Conservation (phyloP, 345 rosid genomes). For the Bruguiera parviflora region DNA sequence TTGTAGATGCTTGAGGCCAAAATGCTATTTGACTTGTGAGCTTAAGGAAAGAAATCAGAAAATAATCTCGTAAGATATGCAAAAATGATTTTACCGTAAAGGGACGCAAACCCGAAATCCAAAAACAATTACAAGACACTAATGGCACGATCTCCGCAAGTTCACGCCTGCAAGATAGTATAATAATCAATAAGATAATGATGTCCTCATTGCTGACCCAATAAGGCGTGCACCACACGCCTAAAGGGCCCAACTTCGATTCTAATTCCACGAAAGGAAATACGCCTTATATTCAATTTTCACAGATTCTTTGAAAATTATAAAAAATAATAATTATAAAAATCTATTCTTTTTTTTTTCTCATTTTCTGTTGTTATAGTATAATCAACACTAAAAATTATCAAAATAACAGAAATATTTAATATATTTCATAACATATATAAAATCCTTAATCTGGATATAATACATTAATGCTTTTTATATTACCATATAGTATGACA, state of each 20-base stretch:
- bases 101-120: background rate
- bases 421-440: no score
- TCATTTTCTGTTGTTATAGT: no score
- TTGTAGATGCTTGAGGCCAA: no score
- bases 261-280: background rate
- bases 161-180: background rate
- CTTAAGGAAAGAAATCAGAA: background rate
- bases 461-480: no score
- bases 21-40: no score
- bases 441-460: no score
- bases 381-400: background rate
- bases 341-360: no score
- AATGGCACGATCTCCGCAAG: slow-evolving; percentile 2
- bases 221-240: slow-evolving; percentile 18
- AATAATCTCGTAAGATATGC: slow-evolving; percentile 5
- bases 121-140: background rate
- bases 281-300: no score
- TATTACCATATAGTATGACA: no score
- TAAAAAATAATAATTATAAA: no score
- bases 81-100: background rate
- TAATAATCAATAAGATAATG: background rate
- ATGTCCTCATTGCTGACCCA: slow-evolving; percentile 1
- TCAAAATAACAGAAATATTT: no score
- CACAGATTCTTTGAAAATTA: background rate
- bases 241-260: background rate